Conservation (phyloP, 768 basidiomycete genomes). For the Gautieria morchelliformis region DNA sequence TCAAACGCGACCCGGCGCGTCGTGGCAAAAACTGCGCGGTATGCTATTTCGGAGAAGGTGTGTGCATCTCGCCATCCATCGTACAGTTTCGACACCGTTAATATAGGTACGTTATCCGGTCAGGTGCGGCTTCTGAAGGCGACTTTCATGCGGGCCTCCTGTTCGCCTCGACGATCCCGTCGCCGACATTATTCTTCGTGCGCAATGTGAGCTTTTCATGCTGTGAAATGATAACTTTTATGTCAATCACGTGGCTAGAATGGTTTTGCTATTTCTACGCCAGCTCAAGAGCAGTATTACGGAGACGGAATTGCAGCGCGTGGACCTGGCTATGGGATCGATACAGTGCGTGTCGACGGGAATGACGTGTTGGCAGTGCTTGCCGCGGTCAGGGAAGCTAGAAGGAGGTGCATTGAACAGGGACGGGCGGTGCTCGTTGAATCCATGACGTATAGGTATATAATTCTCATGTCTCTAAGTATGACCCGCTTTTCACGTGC, state of each 20-base stretch:
- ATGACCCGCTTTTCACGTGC: background rate
- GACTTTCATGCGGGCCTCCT: constrained; percentile 92
- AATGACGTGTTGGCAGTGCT: constrained; percentile 87
- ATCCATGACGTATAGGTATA: constrained; percentile 83
- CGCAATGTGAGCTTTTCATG: constrained; percentile 32
- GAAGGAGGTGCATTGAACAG: constrained; percentile 62
- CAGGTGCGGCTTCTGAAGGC: constrained; percentile 28
- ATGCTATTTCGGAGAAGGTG: constrained; percentile 87
- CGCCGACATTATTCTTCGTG: constrained; percentile 64
- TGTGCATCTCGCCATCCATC: constrained; percentile 46
- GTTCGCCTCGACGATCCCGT: constrained; percentile 66
- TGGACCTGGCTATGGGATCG: constrained; percentile 87
- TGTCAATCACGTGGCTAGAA: constrained; percentile 33
- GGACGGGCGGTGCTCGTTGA: constrained; percentile 79
- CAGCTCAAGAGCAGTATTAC: constrained; percentile 77
- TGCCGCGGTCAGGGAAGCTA: constrained; percentile 59
- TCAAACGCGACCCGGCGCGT: constrained; percentile 66
- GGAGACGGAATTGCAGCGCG: constrained; percentile 91
- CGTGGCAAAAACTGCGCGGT: constrained; percentile 68
- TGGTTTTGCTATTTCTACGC: constrained; percentile 93
- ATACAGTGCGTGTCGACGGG: constrained; percentile 88
- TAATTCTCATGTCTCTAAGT: background rate
- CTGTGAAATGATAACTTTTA: constrained; percentile 6
- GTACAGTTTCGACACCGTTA: background rate
- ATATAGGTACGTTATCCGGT: background rate